A percentile compares a stretch with the other conserved stretches of the same genome.
These are phyloP conservation scores for Sisymbrium irio DNA, from an alignment of 345 rosid species.

Conservation along the genomic window DNA sequence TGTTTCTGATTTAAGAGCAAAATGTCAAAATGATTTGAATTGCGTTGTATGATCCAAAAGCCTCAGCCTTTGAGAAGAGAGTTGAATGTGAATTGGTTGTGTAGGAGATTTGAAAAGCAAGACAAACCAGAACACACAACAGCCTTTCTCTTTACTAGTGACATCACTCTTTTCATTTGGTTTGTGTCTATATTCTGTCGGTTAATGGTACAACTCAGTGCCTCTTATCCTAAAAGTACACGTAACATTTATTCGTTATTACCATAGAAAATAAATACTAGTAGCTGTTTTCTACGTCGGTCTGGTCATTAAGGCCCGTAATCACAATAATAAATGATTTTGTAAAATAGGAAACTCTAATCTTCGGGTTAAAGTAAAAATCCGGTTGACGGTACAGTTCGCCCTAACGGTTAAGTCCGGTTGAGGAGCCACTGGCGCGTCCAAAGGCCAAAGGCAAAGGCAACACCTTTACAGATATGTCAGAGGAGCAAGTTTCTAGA, in stretches of 20 bases:
- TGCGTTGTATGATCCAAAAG: background rate
- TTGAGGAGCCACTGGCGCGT: background rate
- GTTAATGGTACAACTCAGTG: background rate
- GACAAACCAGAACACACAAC: background rate
- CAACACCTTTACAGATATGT: conserved; percentile 24
- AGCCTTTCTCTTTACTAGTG: background rate
- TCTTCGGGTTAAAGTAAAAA: background rate
- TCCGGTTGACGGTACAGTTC: conserved; percentile 24
- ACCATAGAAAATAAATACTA: too few relatives aligned
- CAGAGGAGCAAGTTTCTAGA: conserved; percentile 28
- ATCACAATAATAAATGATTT: too few relatives aligned
- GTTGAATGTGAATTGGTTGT: background rate
- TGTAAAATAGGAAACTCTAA: background rate
- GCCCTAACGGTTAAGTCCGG: conserved; percentile 21
- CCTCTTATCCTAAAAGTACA: too few relatives aligned
- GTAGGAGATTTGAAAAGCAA: background rate
- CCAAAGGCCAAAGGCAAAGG: conserved; percentile 25
- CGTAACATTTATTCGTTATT: too few relatives aligned
- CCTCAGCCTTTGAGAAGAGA: background rate
- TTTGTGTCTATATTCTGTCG: background rate
- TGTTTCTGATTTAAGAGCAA: background rate
- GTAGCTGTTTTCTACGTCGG: background rate
- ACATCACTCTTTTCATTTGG: background rate
- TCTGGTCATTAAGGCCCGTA: too few relatives aligned
- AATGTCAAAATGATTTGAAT: background rate